Percentiles rank a stretch among this genome's conserved stretches.
Evolutionary conservation across 1,284 basidiomycete genomes (phyloP).

Genomic region (Trichosporon coremiiforme): DNA sequence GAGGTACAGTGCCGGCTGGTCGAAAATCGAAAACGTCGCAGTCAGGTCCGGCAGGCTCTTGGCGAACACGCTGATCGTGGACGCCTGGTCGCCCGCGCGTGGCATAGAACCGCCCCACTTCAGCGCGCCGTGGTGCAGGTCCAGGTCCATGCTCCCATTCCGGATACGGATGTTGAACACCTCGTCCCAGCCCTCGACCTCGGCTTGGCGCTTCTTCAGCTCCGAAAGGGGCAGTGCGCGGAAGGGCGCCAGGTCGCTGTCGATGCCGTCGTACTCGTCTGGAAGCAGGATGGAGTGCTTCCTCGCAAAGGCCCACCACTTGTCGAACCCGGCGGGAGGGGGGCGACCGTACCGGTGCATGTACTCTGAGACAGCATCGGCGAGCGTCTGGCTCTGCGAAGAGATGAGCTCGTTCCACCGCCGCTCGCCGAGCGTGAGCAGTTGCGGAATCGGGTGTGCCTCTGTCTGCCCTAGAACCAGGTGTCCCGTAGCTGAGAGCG

Average conservation of each 20-base stretch:
- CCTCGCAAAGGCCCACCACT: conserved; percentile 81
- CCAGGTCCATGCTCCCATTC: conserved; percentile 31
- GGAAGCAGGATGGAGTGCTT: conserved; percentile 72
- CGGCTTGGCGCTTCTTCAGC: conserved; percentile 65
- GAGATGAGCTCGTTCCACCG: conserved; percentile 67
- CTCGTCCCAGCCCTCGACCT: conserved; percentile 56
- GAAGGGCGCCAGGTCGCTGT: conserved; percentile 78
- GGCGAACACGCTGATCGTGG: conserved; percentile 43
- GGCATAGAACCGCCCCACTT: conserved; percentile 50
- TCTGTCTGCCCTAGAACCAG: conserved; percentile 41
- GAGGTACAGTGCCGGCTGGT: conserved; percentile 59
- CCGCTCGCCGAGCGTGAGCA: conserved; percentile 75
- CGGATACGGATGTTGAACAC: conserved; percentile 50
- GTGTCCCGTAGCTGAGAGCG: conserved; percentile 44
- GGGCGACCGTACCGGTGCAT: conserved; percentile 68
- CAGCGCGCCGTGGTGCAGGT: conserved; percentile 50
- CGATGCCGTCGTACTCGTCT: conserved; percentile 84
- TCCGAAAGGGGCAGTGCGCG: conserved; percentile 71
- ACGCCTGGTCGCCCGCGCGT: conserved; percentile 43
- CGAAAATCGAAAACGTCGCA: conserved; percentile 59
- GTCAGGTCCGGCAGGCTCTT: conserved; percentile 52
- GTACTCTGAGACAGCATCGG: conserved; percentile 75
- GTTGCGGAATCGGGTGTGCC: conserved; percentile 72
- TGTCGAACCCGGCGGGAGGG: conserved; percentile 82
- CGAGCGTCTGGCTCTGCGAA: conserved; percentile 72